Percentiles rank a stretch among this genome's conserved stretches.
These are phyloP conservation scores for Entamoeba invadens DNA, from an alignment of 208 protist species.

Conservation along the genomic window DNA sequence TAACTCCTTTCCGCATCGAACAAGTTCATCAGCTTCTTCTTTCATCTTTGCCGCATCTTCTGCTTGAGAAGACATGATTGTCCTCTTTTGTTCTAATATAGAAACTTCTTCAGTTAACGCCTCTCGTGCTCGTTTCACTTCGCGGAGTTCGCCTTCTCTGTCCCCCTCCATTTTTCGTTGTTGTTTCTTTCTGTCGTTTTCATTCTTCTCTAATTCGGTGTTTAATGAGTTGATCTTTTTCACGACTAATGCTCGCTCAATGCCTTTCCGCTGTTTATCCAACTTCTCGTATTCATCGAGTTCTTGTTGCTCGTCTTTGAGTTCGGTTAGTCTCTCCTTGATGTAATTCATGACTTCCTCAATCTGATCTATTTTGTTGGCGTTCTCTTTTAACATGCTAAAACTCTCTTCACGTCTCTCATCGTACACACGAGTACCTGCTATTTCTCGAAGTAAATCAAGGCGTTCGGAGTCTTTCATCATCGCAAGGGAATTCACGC, in stretches of 20 bases:
- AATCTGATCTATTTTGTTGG: constrained; percentile 53
- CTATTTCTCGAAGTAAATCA: constrained; percentile 87
- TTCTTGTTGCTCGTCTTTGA: constrained; percentile 77
- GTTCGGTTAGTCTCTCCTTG: constrained; percentile 63
- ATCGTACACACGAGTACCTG: constrained; percentile 75
- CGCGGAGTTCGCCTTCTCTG: background rate
- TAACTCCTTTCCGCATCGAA: background rate
- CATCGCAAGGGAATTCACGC: constrained; percentile 63
- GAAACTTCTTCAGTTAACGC: background rate
- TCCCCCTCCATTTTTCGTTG: background rate
- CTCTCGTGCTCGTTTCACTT: background rate
- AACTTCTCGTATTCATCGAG: constrained; percentile 66
- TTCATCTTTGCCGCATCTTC: background rate
- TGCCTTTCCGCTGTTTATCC: constrained; percentile 53
- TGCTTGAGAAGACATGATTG: background rate
- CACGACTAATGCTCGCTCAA: constrained; percentile 71
- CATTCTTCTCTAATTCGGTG: constrained; percentile 22
- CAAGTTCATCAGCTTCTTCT: background rate
- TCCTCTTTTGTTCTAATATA: background rate
- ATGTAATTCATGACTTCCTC: constrained; percentile 68
- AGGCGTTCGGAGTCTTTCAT: constrained; percentile 80
- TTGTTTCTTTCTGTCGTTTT: background rate
- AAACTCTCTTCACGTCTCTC: constrained; percentile 66
- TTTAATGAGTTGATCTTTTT: constrained; percentile 38
- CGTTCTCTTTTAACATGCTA: constrained; percentile 72